Evolutionary conservation across 2,329 filamentous ascomycete genomes (phyloP), one percentile per base, ranked within the genome.

Genomic region (Penicillium hordei): DNA sequence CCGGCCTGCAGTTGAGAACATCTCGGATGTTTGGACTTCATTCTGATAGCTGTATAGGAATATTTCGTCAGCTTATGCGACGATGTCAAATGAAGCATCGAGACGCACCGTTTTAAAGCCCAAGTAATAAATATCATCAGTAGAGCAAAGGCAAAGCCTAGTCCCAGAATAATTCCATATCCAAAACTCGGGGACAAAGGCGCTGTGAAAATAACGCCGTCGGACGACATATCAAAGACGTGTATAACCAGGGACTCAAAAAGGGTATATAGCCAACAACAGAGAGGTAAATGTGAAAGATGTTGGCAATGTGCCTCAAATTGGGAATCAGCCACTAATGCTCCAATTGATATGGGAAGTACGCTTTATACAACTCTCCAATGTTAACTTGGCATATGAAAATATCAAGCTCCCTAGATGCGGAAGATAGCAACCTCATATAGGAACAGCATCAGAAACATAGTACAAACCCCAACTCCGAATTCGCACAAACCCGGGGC

Each of bases 1-100:
- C 60, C 93, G 83, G 19, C 91, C 91, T 49, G 92, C 92, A 0
- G 92, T 96, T 62, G 84, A 92, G 81, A 96, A 96, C 85, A 92
- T 94, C 77, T 96, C 92, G 0, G 89, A 93, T 0, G 93, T 96
- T 73, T 96, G 91, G 3, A 93, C 73, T 70, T 79, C 91, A 79
- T 87, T 82, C 68, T 88, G 86, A 71, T 88, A 89, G 63, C 83
- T 81, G 50, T 57, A 21, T 52, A 44, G 29, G 2, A 4, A 0
- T 31, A 21, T n/a, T 21, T 19, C 8, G 42, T 64, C 38, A 60
- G 52, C 29, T 27, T 10, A 7, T 29, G 23, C 9, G 31, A 29
- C 7, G 23, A 3, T 1, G 12, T 19, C 7, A 17, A 45, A 27
- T 10, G 21, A 48, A 8, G 6, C 13, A 25, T 29, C 36, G 38